Evolutionary conservation across 768 basidiomycete genomes (phyloP).

Genomic region (Lactifluus echinatus): DNA sequence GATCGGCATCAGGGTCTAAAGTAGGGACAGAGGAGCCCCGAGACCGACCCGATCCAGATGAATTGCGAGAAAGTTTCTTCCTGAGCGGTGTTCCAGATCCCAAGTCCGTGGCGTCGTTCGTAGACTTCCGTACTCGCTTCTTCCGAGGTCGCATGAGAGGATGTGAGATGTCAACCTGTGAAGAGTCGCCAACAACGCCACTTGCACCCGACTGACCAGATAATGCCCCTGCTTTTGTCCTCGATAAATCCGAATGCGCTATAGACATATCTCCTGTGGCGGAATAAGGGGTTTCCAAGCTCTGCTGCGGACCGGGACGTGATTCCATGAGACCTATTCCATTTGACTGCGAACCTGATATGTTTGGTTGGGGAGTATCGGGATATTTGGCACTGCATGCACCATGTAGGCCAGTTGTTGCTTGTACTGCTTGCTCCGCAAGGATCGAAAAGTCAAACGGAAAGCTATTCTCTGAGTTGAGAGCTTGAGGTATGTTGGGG

Average conservation of each 20-base stretch:
- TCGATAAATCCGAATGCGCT: not conserved
- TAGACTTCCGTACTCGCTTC: slow-evolving; percentile 11
- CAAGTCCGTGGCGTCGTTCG: not conserved
- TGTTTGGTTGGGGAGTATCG: no score
- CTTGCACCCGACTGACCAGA: not conserved
- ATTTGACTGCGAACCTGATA: not conserved
- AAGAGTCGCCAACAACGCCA: not conserved
- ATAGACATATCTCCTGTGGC: not conserved
- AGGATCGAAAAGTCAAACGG: slow-evolving; percentile 8
- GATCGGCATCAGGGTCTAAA: slow-evolving; percentile 51
- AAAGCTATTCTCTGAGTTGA: not conserved
- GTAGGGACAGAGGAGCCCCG: slow-evolving; percentile 38
- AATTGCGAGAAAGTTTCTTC: slow-evolving; percentile 13
- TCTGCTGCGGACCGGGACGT: not conserved
- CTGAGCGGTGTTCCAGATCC: not conserved
- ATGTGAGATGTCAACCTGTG: slow-evolving; percentile 1
- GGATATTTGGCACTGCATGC: not conserved
- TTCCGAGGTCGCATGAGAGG: slow-evolving; percentile 3
- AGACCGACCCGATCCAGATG: slow-evolving; percentile 20
- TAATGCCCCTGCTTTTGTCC: not conserved
- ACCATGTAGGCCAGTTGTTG: not conserved
- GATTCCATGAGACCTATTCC: not conserved
- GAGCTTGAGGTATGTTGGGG: not conserved
- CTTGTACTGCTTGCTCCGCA: not conserved
- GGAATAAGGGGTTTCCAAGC: not conserved